These are phyloP conservation scores for Plasmopara muralis DNA, from an alignment of 352 stramenopile species.

Conservation along the genomic window DNA sequence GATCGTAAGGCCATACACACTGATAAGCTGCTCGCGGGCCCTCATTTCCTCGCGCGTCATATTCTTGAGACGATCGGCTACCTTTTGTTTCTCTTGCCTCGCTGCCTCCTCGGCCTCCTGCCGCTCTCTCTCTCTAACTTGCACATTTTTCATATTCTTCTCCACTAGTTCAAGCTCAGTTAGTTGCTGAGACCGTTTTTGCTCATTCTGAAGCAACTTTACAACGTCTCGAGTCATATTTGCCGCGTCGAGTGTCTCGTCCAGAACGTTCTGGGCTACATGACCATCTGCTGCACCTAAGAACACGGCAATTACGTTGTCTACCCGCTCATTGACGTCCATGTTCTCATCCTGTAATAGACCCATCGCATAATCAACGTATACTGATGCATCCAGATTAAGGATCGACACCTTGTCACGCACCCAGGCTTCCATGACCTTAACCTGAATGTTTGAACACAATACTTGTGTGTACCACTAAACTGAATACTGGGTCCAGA, in stretches of 20 bases:
- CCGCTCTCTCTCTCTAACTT: conserved; percentile 52
- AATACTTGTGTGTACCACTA: too few species aligned
- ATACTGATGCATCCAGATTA: conserved; percentile 61
- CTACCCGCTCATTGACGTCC: conserved; percentile 58
- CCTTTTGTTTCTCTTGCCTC: conserved; percentile 54
- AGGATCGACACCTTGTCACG: conserved; percentile 47
- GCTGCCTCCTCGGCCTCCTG: conserved; percentile 49
- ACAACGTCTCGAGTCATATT: conserved; percentile 49
- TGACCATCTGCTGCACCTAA: conserved; percentile 46
- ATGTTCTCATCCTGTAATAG: conserved; percentile 70
- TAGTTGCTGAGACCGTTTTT: conserved; percentile 28
- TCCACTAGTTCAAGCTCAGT: conserved; percentile 37
- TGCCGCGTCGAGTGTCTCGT: conserved; percentile 28
- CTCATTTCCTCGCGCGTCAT: conserved; percentile 75
- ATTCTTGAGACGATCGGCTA: conserved; percentile 45
- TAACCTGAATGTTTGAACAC: not conserved
- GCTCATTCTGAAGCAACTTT: conserved; percentile 31
- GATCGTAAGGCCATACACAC: conserved; percentile 67
- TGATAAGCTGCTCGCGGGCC: conserved; percentile 71
- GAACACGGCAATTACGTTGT: conserved; percentile 61
- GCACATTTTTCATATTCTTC: conserved; percentile 44
- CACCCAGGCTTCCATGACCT: conserved; percentile 55
- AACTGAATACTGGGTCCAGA: not conserved
- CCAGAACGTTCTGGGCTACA: conserved; percentile 33
- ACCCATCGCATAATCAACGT: conserved; percentile 65